Evolutionary conservation across 352 stramenopile genomes (phyloP).

Genomic region (Globisporangium paroecandrum): DNA sequence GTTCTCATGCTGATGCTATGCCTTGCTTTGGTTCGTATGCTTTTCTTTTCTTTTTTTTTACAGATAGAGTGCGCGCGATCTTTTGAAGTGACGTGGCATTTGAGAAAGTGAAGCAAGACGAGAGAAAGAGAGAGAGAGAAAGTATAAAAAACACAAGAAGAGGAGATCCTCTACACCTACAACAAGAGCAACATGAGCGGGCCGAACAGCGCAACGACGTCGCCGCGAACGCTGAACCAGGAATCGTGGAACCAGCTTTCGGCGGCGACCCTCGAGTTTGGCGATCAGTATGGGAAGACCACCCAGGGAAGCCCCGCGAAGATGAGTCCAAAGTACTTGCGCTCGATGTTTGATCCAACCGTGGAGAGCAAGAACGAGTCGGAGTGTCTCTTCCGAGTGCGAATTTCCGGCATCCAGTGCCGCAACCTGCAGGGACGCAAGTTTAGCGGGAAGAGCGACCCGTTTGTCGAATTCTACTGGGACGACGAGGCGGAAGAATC

Average conservation of each 20-base stretch:
- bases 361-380: conserved; percentile 45
- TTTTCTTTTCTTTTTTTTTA: background rate
- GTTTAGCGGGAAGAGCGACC: conserved; percentile 82
- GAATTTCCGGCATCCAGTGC: conserved; percentile 86
- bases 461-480: conserved; percentile 88
- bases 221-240: conserved; percentile 45
- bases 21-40: background rate
- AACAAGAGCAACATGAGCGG: conserved; percentile 9
- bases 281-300: conserved; percentile 53
- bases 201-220: conserved; percentile 38
- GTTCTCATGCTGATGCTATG: background rate
- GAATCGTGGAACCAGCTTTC: conserved; percentile 75
- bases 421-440: conserved; percentile 78
- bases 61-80: conserved; percentile 5
- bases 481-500: conserved; percentile 63
- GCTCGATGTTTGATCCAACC: conserved; percentile 62
- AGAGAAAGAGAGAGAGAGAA: background rate
- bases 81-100: conserved; percentile 9
- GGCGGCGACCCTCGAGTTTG: conserved; percentile 71
- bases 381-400: conserved; percentile 80
- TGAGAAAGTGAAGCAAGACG: background rate
- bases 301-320: conserved; percentile 28
- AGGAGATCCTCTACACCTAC: background rate
- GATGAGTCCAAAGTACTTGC: conserved; percentile 62
- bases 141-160: background rate